Evolutionary conservation across 441 rosid genomes (phyloP), one percentile per base, ranked within the genome.

Genomic region (Erodium moschatum): DNA sequence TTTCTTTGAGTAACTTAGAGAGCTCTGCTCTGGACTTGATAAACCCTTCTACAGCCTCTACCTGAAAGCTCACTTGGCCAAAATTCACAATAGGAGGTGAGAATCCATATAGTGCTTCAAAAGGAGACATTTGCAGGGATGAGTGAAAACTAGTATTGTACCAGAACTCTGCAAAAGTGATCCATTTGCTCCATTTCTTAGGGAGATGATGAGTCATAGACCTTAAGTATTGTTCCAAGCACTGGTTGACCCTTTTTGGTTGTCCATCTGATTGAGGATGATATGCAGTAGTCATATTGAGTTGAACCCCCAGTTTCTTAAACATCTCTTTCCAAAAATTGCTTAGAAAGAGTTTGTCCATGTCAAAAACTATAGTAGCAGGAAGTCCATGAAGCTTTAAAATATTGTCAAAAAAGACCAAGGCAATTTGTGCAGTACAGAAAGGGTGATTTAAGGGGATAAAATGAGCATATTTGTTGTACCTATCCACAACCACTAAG

Each of bases 401-500:
- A 1, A 62, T 21, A 0, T 8, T 1, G 6, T 70, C 73, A 9
- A 70, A 8, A 38, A 63, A 61, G 0, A 52, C 18, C 7, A 13
- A 2, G 1, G 60, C 60, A 0, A 16, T 7, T 52, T 52, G 60
- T 0, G 20, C 0, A 9, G 60, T 31, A 0, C 65, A n/a, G 31
- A 27, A 73, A 6, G 44, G 58, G 0, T 12, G 72, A 0, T 19
- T 5, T 0, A 69, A 9, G 0, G 38, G 18, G 0, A 3, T 5
- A 5, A 74, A 69, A 24, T 74, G 70, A 0, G 35, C 46, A 1
- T 63, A 19, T 4, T 66, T 69, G 2, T 70, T 7, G 0, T 56
- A 16, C 1, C 69, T 8, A 27, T 75, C 74, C 0, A 70, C 21
- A 0, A 67, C 69, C 27, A 70, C 71, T 20, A 74, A 12, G 13